Percentiles rank a stretch among this genome's conserved stretches.
Evolutionary conservation across 1,284 basidiomycete species (phyloP).

Genomic region (Retiboletus flavoniger): DNA sequence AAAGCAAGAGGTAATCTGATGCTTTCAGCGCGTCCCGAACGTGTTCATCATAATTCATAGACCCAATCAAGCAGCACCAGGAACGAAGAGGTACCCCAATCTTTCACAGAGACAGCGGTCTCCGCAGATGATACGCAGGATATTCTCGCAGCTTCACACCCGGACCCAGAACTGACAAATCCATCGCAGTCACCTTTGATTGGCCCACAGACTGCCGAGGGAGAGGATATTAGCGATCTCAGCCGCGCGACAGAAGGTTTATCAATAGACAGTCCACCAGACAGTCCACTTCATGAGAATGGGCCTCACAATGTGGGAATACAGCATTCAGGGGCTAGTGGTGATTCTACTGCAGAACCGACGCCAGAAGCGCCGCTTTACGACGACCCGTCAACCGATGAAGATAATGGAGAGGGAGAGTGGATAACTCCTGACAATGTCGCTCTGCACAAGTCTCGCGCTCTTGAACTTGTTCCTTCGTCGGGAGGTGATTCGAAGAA

Average conservation of each 20-base stretch:
- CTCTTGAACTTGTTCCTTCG: constrained; percentile 75
- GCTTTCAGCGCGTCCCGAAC: neutral
- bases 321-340: constrained; percentile 6
- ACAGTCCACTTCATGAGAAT: constrained; percentile 1
- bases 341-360: constrained; percentile 5
- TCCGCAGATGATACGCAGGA: constrained; percentile 41
- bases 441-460: constrained; percentile 83
- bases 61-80: neutral
- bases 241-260: constrained; percentile 7
- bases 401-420: constrained; percentile 85
- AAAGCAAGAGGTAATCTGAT: constrained; percentile 17
- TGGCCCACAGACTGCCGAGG: neutral
- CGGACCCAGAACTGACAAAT: constrained; percentile 1
- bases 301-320: neutral
- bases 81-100: constrained; percentile 1
- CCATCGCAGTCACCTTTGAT: constrained; percentile 1
- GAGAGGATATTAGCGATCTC: constrained; percentile 12
- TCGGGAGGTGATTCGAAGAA: constrained; percentile 36
- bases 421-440: constrained; percentile 98
- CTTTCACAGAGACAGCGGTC: constrained; percentile 42
- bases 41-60: constrained; percentile 10
- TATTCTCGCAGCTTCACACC: neutral
- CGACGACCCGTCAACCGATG: constrained; percentile 66
- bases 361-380: constrained; percentile 43
- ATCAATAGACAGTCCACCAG: constrained; percentile 10